Base-by-base conservation (phyloP, 2,329 filamentous ascomycete genomes). In the Talaromyces amestolkiae region DNA sequence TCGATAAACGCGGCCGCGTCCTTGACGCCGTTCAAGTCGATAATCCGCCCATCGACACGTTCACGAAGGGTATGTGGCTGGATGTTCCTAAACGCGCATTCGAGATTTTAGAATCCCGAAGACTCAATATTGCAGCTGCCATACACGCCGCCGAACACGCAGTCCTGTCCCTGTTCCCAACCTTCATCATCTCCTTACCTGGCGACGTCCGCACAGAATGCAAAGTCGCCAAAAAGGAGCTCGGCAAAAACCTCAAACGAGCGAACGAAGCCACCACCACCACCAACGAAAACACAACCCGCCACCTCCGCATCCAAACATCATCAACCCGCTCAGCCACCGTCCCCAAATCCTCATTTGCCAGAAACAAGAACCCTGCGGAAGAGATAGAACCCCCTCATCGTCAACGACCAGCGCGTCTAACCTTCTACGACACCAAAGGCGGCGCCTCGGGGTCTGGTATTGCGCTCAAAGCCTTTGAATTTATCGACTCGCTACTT, bases 111-210 rank as follows among this genome's bases (percentile, higher is more conserved):
- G 85, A 89, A 47, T 85, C 85, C 0, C 83, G 89, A 8, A 83
- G 88, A 0, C 82, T 98, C 37, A 92, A 97, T 75, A 85, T 94
- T 10, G 94, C 92, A 0, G 95, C 90, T 0, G 92, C 91, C 0
- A 97, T 99, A 65, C 95, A 98, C 74, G 94, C 94, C 0, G 94
- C 95, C 2, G 93, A 98, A 78, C 95, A 99, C 76, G 93, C 93
- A 0, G 83, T 98, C 27, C 85, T 98, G 68, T 90, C 87, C 45
- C 83, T 98, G 2, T 88, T 98, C 80, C 94, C 94, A 0, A 95
- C 92, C 56, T 96, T 96, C 73, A 92, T 98, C 51, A 88, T 97
- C 70, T 91, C 88, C 70, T 89, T 93, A 81, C 93, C 93, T 0
- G 93, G 92, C 31, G 95, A 98, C 71, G 92, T 99, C 15, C 87